Base-by-base conservation (phyloP, 805 yeast genomes). In the Saturnispora silvae region DNA sequence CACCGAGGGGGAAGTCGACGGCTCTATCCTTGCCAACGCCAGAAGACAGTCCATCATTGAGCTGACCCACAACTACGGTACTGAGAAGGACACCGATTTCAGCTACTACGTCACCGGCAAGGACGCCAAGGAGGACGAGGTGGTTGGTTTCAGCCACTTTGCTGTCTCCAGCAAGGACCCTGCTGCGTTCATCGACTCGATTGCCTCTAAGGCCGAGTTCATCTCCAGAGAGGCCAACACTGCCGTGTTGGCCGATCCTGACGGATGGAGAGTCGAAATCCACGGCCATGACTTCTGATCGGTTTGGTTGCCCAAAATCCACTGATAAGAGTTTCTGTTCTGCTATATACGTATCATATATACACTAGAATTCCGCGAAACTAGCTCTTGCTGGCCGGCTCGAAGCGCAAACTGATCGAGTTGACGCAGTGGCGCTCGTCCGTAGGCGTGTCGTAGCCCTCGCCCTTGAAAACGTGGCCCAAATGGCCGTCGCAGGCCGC, bases 341-440 rank as follows among this genome's bases (percentile, higher is more conserved):
- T 28, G 4, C 11, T 28, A 14, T n/a, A 17, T 11, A 15, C 7
- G 15, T 28, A 15, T 11, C n/a, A n/a, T n/a, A n/a, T n/a, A n/a
- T n/a, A n/a, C n/a, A n/a, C n/a, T n/a, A n/a, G n/a, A n/a, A n/a
- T n/a, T n/a, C n/a, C n/a, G n/a, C n/a, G n/a, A n/a, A n/a, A n/a
- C n/a, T n/a, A n/a, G n/a, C 32, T 9, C 10, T 30, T 15, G 11
- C 11, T 15, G 15, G 16, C 24, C 8, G 34, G 18, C n/a, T 11
- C 25, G 48, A 86, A 84, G 53, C 78, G 82, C 59, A 92, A 63
- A 39, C 85, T 74, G 19, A 83, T 65, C 34, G 95, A 81, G 58
- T 92, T 92, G 18, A 87, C 96, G 58, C 99, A 92, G 57, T 92
- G 97, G 56, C 99, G 75, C 48, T 72, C 89, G 54, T 87, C 85